Base-by-base conservation (phyloP, 352 stramenopile species). In the Pythium myriotylum region DNA sequence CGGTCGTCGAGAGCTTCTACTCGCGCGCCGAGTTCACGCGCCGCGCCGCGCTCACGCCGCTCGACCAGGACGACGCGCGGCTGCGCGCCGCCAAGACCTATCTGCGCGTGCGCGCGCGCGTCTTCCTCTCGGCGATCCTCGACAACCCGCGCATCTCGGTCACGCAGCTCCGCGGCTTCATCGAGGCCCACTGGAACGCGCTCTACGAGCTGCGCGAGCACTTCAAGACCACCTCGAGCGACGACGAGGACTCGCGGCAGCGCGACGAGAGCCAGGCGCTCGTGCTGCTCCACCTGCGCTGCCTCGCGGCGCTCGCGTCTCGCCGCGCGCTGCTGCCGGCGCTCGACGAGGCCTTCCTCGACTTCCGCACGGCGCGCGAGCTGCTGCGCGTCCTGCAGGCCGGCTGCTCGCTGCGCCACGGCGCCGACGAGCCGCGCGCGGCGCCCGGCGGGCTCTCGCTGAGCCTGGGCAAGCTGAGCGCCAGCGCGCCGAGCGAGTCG, bases 51-150 rank as follows among this genome's bases (percentile, higher is more conserved):
- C 22, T n/a, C 8, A 16, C 41, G 53, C 35, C 22, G 6, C 35
- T 24, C 24, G 46, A 37, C 8, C 19, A 37, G 4, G 53, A 29
- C n/a, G 53, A 17, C 33, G 33, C 24, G 29, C 29, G 47, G 5
- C 39, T 41, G 40, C 20, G 40, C 4, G 43, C 13, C 9, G 12
- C 51, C 8, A 58, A 59, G 29, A 7, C 19, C 27, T 63, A 64
- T 32, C 54, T 69, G 2, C 39, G 35, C 23, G 41, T 69, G 29
- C 62, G 54, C 12, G 45, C 52, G 39, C 46, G 49, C 16, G 40
- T 64, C 22, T 69, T 62, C 27, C 40, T 63, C 27, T 69, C 62
- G 41, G 13, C 60, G 27, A 49, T 69, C 13, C 35, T 69, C 19
- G 54, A 64, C n/a, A 59, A 10, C 17, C 17, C 39, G 2, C n/a